Percentiles rank a stretch among this genome's conserved stretches.
These are phyloP conservation scores for Cyclostephanos invisitatus DNA, from an alignment of 108 stramenopile genomes.

Conservation along the genomic window DNA sequence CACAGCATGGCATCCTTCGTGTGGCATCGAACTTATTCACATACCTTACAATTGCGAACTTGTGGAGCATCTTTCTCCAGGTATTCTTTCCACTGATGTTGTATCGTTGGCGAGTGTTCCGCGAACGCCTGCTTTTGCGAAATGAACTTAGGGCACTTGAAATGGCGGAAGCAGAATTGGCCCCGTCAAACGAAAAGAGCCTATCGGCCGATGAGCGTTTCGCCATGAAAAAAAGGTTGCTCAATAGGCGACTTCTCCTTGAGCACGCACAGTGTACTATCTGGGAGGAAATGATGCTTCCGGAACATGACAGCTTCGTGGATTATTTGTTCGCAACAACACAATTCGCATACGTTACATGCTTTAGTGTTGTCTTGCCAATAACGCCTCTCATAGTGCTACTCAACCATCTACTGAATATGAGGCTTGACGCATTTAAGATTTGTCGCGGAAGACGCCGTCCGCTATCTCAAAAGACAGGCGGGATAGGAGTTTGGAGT, in stretches of 20 bases:
- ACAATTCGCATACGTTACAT: conserved; percentile 94
- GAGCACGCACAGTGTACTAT: conserved; percentile 86
- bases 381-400: conserved; percentile 92
- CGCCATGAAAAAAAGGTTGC: conserved; percentile 50
- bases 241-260: conserved; percentile 78
- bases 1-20: conserved; percentile 83
- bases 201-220: conserved; percentile 35
- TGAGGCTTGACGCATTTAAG: conserved; percentile 96
- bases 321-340: conserved; percentile 92
- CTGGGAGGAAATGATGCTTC: conserved; percentile 85
- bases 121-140: conserved; percentile 50
- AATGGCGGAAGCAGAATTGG: conserved; percentile 54
- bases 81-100: conserved; percentile 80
- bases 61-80: conserved; percentile 85
- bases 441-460: conserved; percentile 89
- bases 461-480: conserved; percentile 88
- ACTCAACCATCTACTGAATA: conserved; percentile 91
- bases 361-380: conserved; percentile 95
- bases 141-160: conserved; percentile 66
- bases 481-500: conserved; percentile 96
- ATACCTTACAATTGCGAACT: conserved; percentile 85
- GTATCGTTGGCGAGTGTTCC: conserved; percentile 59
- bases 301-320: conserved; percentile 89
- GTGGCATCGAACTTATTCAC: conserved; percentile 78
- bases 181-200: conserved; percentile 26